phyloP scores from a whole-genome alignment of 164 flowering plant species.

The Aristolochia californica region DNA sequence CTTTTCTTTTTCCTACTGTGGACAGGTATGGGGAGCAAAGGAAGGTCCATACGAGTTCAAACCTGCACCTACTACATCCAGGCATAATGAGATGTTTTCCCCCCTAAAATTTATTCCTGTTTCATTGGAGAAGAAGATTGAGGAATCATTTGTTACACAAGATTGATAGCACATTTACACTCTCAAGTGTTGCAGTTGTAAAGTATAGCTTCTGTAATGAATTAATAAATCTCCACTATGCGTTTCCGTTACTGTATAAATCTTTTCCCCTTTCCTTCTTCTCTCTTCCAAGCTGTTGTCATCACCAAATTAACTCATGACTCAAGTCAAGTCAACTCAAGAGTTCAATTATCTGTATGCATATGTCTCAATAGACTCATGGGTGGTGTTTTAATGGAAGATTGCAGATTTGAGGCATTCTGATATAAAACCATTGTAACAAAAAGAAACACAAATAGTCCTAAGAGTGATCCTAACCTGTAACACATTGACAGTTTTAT shows the following conservation, averaged over 20 bases:
- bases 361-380: no score
- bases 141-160: slow-evolving; percentile 64
- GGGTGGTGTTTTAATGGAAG: no score
- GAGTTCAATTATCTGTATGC: no score
- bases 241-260: not conserved
- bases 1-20: not conserved
- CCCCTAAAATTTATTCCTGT: slow-evolving; percentile 34
- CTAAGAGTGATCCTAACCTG: no score
- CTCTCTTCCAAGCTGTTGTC: no score
- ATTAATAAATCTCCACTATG: not conserved
- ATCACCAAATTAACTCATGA: no score
- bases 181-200: not conserved
- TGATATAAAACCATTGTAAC: no score
- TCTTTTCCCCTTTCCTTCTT: no score
- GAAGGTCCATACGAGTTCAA: slow-evolving; percentile 95
- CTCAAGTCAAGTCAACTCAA: no score
- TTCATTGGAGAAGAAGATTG: slow-evolving; percentile 47
- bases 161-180: slow-evolving; percentile 23
- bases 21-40: slow-evolving; percentile 92
- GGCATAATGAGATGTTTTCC: slow-evolving; percentile 44
- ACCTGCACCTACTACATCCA: slow-evolving; percentile 58
- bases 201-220: not conserved
- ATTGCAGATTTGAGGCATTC: no score
- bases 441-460: no score
- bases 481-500: no score